Evolutionary conservation across 148 eudicot genomes (phyloP).

Genomic region (Camellia sinensis): DNA sequence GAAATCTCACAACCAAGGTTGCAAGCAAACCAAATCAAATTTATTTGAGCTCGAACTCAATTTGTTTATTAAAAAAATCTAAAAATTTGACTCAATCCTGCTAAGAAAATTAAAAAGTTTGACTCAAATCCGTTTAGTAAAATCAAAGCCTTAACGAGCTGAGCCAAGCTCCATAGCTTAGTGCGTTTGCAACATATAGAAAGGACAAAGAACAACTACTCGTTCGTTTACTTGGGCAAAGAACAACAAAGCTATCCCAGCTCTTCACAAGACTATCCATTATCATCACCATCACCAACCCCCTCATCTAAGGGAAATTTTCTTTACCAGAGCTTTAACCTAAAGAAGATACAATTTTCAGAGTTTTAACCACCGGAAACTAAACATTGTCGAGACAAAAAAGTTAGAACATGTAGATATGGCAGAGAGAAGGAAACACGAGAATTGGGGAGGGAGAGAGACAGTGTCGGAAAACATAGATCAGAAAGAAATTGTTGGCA

Average conservation of each 20-base stretch:
- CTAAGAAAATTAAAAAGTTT: too few species aligned
- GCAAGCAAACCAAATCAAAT: too few species aligned
- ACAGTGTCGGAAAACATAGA: neutral
- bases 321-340: neutral
- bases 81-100: too few species aligned
- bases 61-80: too few species aligned
- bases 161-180: too few species aligned
- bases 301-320: neutral
- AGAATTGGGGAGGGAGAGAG: neutral
- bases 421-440: neutral
- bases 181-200: neutral
- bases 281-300: slow-evolving; percentile 7
- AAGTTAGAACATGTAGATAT: neutral
- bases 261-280: slow-evolving; percentile 3
- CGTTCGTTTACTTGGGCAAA: neutral
- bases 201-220: neutral
- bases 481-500: neutral
- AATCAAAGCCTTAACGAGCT: too few species aligned
- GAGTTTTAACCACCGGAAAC: neutral
- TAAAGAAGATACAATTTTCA: neutral
- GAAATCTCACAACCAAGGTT: too few species aligned
- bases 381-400: neutral
- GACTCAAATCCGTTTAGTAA: too few species aligned
- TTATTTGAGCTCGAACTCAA: too few species aligned
- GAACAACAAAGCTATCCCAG: neutral